Evolutionary conservation across 2,329 filamentous ascomycete genomes (phyloP), one percentile per base, ranked within the genome.

Genomic region (Colletotrichum lentis): DNA sequence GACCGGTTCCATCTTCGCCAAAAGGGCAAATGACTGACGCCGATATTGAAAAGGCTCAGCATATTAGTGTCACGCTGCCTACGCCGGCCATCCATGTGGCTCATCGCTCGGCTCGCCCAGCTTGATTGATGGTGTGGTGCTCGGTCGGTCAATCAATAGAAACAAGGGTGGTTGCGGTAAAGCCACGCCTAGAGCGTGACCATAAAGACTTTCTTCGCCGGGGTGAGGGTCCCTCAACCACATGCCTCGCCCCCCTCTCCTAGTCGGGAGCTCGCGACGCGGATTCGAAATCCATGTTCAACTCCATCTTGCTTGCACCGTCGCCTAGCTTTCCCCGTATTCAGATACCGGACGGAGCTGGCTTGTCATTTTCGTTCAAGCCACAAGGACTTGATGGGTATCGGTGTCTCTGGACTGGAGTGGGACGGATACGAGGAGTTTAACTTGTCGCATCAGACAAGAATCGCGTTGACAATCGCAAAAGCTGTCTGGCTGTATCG

Each of bases 61-160:
- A 49, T n/a, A n/a, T n/a, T 31, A 43, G 54, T 41, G 47, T 67
- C 53, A 18, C 18, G 62, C 54, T 68, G 55, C 49, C 47, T 47
- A 31, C 65, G 41, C 55, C 62, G 61, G 49, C 47, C 53, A 41
- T 44, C 65, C 37, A 54, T 68, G 65, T 65, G 61, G 65, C 65
- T 68, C 65, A 55, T 63, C 20, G 35, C 22, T 46, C 54, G 55
- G n/a, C 41, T 39, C 47, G 49, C n/a, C 37, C 14, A 52, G 24
- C 16, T n/a, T n/a, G n/a, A n/a, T 12, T 63, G 18, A 35, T 53
- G 55, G 43, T 43, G 59, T 43, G 52, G 41, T 57, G 44, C 47
- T 50, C 41, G 39, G 64, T 52, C 47, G 53, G 46, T 65, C 47
- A 54, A 39, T 64, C 63, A 8, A 22, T 47, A 31, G 52, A 43